Percentiles rank a stretch among this genome's conserved stretches.
Conservation (phyloP, 1,284 basidiomycete genomes). For the Ceratobasidium sp. region DNA sequence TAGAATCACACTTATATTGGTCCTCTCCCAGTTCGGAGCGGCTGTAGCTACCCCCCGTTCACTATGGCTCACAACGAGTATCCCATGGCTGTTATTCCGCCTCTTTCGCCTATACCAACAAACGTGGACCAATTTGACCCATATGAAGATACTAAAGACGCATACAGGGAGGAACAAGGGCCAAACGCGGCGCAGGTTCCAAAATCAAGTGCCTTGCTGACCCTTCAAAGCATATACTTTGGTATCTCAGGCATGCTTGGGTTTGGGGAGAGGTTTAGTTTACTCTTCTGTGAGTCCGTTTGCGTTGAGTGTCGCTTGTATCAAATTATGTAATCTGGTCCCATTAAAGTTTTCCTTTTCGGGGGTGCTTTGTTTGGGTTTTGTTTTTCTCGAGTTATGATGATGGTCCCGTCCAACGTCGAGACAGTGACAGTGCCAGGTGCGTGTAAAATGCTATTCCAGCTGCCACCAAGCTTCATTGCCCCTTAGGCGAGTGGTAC, state of each 20-base stretch:
- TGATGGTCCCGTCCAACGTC: constrained; percentile 48
- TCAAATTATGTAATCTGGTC: too few relatives aligned
- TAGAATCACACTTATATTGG: constrained; percentile 2
- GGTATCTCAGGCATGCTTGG: constrained; percentile 42
- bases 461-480: too few relatives aligned
- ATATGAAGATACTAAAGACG: constrained; percentile 13
- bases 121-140: constrained; percentile 1
- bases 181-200: background rate
- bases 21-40: background rate
- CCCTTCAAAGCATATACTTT: constrained; percentile 22
- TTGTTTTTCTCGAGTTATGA: constrained; percentile 45
- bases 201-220: background rate
- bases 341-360: constrained; percentile 47
- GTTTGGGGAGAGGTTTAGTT: constrained; percentile 48
- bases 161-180: constrained; percentile 2
- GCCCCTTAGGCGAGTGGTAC: constrained; percentile 47
- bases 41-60: background rate
- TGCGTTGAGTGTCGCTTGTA: background rate
- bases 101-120: background rate
- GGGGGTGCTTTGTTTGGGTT: constrained; percentile 49
- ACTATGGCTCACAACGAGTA: constrained; percentile 9
- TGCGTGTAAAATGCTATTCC: background rate
- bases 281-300: constrained; percentile 43
- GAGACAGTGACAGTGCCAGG: constrained; percentile 47
- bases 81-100: background rate